Base-by-base conservation (phyloP, 352 stramenopile genomes). In the Nothophytophthora sp. region DNA sequence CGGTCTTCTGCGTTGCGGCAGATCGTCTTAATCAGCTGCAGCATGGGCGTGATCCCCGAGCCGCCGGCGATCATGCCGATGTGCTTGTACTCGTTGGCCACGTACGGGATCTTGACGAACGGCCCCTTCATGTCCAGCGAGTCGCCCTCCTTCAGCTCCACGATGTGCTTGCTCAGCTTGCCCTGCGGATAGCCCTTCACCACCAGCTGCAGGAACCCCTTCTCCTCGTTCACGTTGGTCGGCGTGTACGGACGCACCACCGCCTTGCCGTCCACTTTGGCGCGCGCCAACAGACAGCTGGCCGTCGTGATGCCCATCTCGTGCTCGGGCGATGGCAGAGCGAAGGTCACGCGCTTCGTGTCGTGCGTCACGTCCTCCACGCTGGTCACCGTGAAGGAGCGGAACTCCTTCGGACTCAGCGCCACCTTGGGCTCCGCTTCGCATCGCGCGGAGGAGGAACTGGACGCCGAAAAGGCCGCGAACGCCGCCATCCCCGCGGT, bases 31-130 rank as follows among this genome's bases (percentile, higher is more conserved):
- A 76, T 78, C 40, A 96, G 56, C 67, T 96, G 86, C 34, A 96
- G 73, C 86, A 96, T 96, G 23, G 89, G 89, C 34, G 88, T 97
- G 65, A 97, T 82, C 18, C 89, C 90, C 41, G 86, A 96, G 59
- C 91, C 91, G 15, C 90, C 91, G 46, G 91, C 90, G 51, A 98
- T 87, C 47, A 97, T 66, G 5, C 86, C 88, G 41, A 98, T 84
- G 54, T 89, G 74, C 64, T 96, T 96, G 67, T 94, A 94, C 63
- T 69, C 67, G 73, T 97, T 97, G 40, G 88, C 55, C 59, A 61
- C 70, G 76, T 97, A 96, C 22, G 58, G 61, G 43, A 97, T 84
- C 70, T 97, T 97, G 27, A 60, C 16, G 38, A 96, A 90, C 5
- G 90, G 91, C 1, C 91, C 91, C 64, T 96, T 97, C 76, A 97